A percentile compares a stretch with the other conserved stretches of the same genome.
Evolutionary conservation across 257 asterid species (phyloP).

Genomic region (Solanum chiquidenum): DNA sequence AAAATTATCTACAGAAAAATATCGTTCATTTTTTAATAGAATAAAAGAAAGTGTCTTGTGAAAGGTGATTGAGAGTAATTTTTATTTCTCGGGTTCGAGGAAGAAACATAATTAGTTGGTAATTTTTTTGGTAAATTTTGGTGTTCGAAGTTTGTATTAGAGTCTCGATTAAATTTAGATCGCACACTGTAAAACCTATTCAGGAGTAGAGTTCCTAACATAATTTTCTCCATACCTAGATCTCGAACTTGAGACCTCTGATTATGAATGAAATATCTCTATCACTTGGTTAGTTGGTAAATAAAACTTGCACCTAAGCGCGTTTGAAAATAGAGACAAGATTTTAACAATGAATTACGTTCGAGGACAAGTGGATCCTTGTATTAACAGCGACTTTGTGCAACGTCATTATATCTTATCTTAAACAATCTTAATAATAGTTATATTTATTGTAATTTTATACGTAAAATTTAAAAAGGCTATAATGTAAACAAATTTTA

Average conservation of each 20-base stretch:
- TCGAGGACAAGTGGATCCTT: constrained; percentile 1
- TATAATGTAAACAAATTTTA: background rate
- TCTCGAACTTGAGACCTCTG: background rate
- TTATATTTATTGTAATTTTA: background rate
- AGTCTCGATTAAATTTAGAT: too few species aligned
- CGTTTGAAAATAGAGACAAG: background rate
- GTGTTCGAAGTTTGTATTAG: background rate
- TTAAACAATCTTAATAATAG: background rate
- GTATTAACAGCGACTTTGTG: background rate
- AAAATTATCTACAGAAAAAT: background rate
- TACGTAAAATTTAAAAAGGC: background rate
- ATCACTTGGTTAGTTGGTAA: background rate
- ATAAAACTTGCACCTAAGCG: background rate
- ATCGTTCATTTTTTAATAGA: background rate
- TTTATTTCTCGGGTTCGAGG: background rate
- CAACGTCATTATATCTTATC: background rate
- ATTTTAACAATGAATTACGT: background rate
- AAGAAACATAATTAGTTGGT: background rate
- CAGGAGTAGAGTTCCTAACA: too few species aligned
- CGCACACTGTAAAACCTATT: too few species aligned
- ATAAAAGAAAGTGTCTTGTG: background rate
- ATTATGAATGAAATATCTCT: too few species aligned
- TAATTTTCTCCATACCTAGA: too few species aligned
- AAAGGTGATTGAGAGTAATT: background rate
- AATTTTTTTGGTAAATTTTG: background rate